Percentiles rank a stretch among this genome's conserved stretches.
These are phyloP conservation scores for Excoecaria cochinchinensis DNA, from an alignment of 345 rosid genomes.

Conservation along the genomic window DNA sequence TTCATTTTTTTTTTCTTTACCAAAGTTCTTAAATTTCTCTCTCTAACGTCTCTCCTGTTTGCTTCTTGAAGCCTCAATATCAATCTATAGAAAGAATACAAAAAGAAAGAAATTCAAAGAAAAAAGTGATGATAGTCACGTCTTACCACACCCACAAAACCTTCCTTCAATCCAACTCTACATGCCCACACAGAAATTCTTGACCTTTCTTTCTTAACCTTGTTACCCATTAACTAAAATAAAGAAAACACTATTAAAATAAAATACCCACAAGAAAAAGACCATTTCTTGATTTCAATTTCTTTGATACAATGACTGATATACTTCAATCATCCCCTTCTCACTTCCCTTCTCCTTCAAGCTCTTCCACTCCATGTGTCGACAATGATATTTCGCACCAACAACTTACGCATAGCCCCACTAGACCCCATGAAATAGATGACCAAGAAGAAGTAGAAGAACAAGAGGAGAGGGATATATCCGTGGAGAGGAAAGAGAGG, in stretches of 20 bases:
- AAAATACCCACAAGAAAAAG: conserved; percentile 18
- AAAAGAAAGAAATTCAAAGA: conserved; percentile 11
- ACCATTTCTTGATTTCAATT: conserved; percentile 38
- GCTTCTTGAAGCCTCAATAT: conserved; percentile 34
- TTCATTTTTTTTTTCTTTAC: too few species aligned
- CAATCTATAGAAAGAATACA: not conserved
- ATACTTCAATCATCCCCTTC: conserved; percentile 69
- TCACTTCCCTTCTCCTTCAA: conserved; percentile 89
- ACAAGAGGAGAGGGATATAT: conserved; percentile 28
- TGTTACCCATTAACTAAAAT: conserved; percentile 4
- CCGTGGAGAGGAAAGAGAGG: conserved; percentile 15
- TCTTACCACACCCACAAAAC: conserved; percentile 52
- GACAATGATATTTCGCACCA: conserved; percentile 41
- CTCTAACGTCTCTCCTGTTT: conserved; percentile 16
- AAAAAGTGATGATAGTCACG: conserved; percentile 55
- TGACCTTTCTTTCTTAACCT: conserved; percentile 7
- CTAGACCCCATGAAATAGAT: conserved; percentile 37
- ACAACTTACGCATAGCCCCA: conserved; percentile 29
- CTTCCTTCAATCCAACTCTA: conserved; percentile 84
- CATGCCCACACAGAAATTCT: conserved; percentile 33
- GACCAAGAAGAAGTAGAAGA: conserved; percentile 20
- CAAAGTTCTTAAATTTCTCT: not conserved
- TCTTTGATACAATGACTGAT: conserved; percentile 55
- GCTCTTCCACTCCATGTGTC: conserved; percentile 57
- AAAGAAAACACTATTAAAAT: conserved; percentile 18